These are phyloP conservation scores for Podila verticillata DNA, from an alignment of 192 early-diverging fungal species.

Conservation along the genomic window DNA sequence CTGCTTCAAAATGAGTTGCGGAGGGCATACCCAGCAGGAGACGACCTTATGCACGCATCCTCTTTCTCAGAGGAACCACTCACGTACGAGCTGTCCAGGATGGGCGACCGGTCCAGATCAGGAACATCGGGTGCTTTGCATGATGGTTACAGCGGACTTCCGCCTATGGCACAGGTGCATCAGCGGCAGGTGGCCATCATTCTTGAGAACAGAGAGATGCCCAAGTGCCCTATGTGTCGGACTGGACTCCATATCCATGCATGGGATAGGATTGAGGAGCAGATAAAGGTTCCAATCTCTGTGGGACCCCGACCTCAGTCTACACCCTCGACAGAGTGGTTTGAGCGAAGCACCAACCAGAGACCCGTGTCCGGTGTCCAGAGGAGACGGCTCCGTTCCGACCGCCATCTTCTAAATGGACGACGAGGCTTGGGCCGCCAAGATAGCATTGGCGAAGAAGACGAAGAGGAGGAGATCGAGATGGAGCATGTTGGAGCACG, in stretches of 20 bases:
- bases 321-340: constrained; percentile 22
- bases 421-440: constrained; percentile 1
- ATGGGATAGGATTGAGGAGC: constrained; percentile 47
- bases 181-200: constrained; percentile 35
- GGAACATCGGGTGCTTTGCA: constrained; percentile 11
- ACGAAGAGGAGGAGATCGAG: constrained; percentile 40
- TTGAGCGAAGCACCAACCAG: constrained; percentile 3
- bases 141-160: constrained; percentile 12
- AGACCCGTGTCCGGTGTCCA: constrained; percentile 38
- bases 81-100: constrained; percentile 44
- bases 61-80: constrained; percentile 14
- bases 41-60: constrained; percentile 5
- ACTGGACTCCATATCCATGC: constrained; percentile 42
- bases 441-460: constrained; percentile 34
- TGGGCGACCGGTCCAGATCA: constrained; percentile 15
- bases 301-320: constrained; percentile 11
- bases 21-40: constrained; percentile 37
- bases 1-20: constrained; percentile 41
- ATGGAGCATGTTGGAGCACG: constrained; percentile 36
- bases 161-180: constrained; percentile 16
- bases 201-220: constrained; percentile 36
- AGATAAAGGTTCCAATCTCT: constrained; percentile 34
- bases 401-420: constrained; percentile 11
- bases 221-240: constrained; percentile 48
- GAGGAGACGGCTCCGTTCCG: constrained; percentile 19